Evolutionary conservation across 164 flowering plant species (phyloP).

Genomic region (Saururus chinensis): DNA sequence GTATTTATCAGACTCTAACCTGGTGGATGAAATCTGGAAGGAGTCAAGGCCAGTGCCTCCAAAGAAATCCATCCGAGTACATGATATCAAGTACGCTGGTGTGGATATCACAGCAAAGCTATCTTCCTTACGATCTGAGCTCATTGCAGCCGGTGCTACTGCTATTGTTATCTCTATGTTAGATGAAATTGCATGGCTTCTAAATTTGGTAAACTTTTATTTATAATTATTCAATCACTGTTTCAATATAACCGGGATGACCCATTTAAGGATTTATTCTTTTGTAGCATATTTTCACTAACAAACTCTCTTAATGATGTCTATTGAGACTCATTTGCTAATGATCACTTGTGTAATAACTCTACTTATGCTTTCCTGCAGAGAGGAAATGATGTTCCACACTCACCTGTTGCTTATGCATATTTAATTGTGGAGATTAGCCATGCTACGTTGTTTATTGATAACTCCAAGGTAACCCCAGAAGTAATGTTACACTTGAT

Average conservation of each 20-base stretch:
- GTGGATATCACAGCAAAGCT: constrained; percentile 63
- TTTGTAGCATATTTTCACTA: neutral
- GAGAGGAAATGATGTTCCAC: constrained; percentile 93
- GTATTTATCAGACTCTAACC: constrained; percentile 52
- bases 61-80: constrained; percentile 55
- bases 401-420: constrained; percentile 90
- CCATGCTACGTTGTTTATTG: constrained; percentile 56
- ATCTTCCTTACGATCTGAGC: constrained; percentile 57
- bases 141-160: constrained; percentile 47
- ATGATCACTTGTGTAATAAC: too few relatives aligned
- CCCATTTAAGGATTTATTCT: neutral
- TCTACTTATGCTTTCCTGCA: constrained; percentile 17
- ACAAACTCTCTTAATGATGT: too few relatives aligned
- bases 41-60: constrained; percentile 74
- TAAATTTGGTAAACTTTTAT: constrained; percentile 66
- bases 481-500: constrained; percentile 72
- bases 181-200: constrained; percentile 95
- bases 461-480: constrained; percentile 53
- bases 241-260: neutral
- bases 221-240: neutral
- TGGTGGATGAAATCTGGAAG: constrained; percentile 92
- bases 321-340: too few relatives aligned
- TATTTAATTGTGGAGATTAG: constrained; percentile 62
- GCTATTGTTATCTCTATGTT: constrained; percentile 84
- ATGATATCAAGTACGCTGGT: constrained; percentile 84